These are phyloP conservation scores for Colletotrichum caudatum DNA, from an alignment of 2,329 filamentous ascomycete genomes.

Conservation along the genomic window DNA sequence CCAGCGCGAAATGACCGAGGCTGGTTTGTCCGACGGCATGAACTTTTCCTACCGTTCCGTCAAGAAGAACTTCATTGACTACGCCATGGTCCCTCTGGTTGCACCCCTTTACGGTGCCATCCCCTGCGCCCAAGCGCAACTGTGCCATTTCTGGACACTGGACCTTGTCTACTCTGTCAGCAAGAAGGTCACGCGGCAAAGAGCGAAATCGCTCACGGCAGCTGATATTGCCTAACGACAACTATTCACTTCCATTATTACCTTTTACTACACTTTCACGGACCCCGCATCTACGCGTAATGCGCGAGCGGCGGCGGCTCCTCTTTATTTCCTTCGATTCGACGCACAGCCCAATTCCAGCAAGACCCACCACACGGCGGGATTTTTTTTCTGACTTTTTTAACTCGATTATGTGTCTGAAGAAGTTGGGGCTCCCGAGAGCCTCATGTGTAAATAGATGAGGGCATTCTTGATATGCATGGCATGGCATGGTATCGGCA, in stretches of 20 bases:
- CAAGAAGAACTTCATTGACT: conserved; percentile 70
- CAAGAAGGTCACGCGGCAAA: conserved; percentile 72
- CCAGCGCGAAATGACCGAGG: conserved; percentile 74
- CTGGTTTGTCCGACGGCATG: conserved; percentile 74
- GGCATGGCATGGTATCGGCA: conserved; percentile 62
- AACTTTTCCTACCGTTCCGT: conserved; percentile 71
- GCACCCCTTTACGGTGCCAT: conserved; percentile 76
- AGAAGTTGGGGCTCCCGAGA: conserved; percentile 49
- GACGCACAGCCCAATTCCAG: conserved; percentile 43
- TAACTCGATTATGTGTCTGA: conserved; percentile 43
- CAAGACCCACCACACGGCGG: conserved; percentile 42
- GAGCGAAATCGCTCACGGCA: conserved; percentile 58
- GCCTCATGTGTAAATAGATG: conserved; percentile 61
- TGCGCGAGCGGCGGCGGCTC: conserved; percentile 13
- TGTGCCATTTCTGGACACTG: conserved; percentile 78
- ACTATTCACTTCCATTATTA: conserved; percentile 37
- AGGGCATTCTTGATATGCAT: conserved; percentile 63
- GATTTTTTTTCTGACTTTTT: conserved; percentile 28
- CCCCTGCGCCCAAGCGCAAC: conserved; percentile 74
- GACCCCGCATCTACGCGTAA: conserved; percentile 6
- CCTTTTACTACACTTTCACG: conserved; percentile 24
- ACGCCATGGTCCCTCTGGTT: conserved; percentile 73
- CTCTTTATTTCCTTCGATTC: conserved; percentile 45
- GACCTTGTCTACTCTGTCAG: conserved; percentile 78
- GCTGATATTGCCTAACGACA: conserved; percentile 59